Evolutionary conservation across 2,329 filamentous ascomycete species (phyloP).

Genomic region (Incumbomyces lentus): DNA sequence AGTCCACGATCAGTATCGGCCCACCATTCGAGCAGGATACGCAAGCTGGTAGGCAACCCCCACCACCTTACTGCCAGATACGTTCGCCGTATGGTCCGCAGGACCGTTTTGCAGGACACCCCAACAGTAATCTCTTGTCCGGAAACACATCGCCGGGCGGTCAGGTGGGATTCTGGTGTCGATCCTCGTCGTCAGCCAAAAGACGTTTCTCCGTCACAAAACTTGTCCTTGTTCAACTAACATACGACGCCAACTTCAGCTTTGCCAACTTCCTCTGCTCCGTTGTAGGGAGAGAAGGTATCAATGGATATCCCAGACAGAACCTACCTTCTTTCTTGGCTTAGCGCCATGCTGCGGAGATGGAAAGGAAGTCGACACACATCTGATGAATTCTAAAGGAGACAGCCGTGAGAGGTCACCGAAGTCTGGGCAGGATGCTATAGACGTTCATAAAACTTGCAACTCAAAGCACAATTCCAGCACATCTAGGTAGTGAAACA

Average conservation of each 20-base stretch:
- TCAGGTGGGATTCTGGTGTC: conserved; percentile 1
- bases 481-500: no score
- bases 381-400: no score
- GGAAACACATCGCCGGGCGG: background rate
- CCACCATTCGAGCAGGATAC: conserved; percentile 27
- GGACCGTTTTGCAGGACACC: conserved; percentile 14
- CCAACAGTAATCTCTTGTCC: conserved; percentile 8
- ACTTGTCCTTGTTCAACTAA: background rate
- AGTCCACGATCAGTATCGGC: conserved; percentile 29
- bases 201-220: background rate
- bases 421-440: no score
- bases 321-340: no score
- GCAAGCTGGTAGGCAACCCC: conserved; percentile 26
- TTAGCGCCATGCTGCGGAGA: no score
- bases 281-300: no score
- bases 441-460: no score
- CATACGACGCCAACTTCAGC: background rate
- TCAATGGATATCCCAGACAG: no score
- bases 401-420: no score
- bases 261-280: no score
- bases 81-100: conserved; percentile 23
- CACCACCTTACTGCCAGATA: conserved; percentile 31
- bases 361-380: no score
- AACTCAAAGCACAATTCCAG: no score
- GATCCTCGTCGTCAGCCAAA: background rate